Percentiles rank a stretch among this genome's conserved stretches.
phyloP scores from a whole-genome alignment of 2,329 filamentous ascomycete genomes.

The Monosporascus ibericus region DNA sequence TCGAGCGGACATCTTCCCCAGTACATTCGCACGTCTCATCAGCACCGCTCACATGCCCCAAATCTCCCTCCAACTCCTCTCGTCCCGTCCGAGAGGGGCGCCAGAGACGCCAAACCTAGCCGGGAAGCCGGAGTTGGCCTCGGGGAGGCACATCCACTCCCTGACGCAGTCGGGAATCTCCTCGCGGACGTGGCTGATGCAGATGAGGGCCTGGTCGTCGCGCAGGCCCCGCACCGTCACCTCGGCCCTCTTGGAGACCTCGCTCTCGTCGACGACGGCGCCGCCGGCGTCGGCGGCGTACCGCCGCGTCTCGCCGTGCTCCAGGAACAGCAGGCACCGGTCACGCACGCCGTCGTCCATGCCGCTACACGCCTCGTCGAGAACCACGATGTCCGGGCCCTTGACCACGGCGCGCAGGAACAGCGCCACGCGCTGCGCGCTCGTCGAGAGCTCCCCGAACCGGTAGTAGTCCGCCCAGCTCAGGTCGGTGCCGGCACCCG shows the following conservation, averaged over 20 bases:
- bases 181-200: slow-evolving; percentile 84
- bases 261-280: slow-evolving; percentile 37
- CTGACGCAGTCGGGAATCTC: slow-evolving; percentile 81
- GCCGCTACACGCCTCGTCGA: slow-evolving; percentile 84
- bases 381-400: slow-evolving; percentile 71
- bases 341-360: slow-evolving; percentile 79
- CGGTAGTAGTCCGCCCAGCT: slow-evolving; percentile 62
- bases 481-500: slow-evolving; percentile 18
- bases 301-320: slow-evolving; percentile 50
- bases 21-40: not conserved
- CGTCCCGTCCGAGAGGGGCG: slow-evolving; percentile 53
- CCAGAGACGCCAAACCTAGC: slow-evolving; percentile 61
- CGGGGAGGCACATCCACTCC: slow-evolving; percentile 81
- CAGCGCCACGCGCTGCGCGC: slow-evolving; percentile 75
- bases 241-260: slow-evolving; percentile 34
- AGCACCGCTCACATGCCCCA: slow-evolving; percentile 41
- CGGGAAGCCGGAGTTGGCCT: slow-evolving; percentile 55
- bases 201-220: slow-evolving; percentile 73
- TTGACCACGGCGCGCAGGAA: slow-evolving; percentile 80
- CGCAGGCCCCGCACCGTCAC: slow-evolving; percentile 57
- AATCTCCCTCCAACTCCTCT: slow-evolving; percentile 57
- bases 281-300: slow-evolving; percentile 28
- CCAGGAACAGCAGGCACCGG: slow-evolving; percentile 78
- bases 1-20: not conserved
- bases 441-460: slow-evolving; percentile 73